phyloP scores from a whole-genome alignment of 257 asterid species.

The Datura wrightii region DNA sequence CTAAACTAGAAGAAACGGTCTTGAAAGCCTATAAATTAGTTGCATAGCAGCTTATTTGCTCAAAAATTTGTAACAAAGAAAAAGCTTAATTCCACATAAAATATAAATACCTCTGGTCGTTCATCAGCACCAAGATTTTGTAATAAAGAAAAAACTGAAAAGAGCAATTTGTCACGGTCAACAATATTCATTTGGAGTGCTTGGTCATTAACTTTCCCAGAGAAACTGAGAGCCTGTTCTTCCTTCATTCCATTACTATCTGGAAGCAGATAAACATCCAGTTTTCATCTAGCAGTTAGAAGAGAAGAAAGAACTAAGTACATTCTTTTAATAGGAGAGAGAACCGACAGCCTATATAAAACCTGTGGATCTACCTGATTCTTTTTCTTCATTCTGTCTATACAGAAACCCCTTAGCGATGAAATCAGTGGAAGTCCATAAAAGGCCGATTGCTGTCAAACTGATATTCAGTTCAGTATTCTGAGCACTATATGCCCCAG shows the following conservation, averaged over 20 bases:
- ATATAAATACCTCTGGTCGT: constrained; percentile 88
- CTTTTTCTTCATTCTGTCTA: constrained; percentile 56
- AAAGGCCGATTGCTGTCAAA: constrained; percentile 91
- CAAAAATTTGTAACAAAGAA: neutral
- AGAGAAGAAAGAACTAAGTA: constrained; percentile 27
- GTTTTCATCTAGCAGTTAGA: constrained; percentile 29
- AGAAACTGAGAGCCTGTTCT: constrained; percentile 42
- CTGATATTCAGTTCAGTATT: constrained; percentile 92
- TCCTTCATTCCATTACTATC: constrained; percentile 53
- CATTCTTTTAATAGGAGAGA: neutral
- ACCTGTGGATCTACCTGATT: constrained; percentile 51
- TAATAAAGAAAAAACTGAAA: constrained; percentile 83
- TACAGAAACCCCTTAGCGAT: constrained; percentile 70
- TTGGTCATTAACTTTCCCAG: constrained; percentile 48
- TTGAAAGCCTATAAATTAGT: neutral
- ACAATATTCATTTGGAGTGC: constrained; percentile 49
- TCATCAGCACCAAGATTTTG: constrained; percentile 93
- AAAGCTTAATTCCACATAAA: constrained; percentile 26
- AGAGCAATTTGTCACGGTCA: constrained; percentile 74
- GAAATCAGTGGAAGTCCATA: constrained; percentile 97
- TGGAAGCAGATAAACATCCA: constrained; percentile 49
- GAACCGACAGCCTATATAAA: constrained; percentile 5
- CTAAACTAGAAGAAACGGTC: neutral
- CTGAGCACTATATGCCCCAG: constrained; percentile 95
- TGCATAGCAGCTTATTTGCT: neutral